Conservation (phyloP, 179 eudicot species). For the Silene coronaria region DNA sequence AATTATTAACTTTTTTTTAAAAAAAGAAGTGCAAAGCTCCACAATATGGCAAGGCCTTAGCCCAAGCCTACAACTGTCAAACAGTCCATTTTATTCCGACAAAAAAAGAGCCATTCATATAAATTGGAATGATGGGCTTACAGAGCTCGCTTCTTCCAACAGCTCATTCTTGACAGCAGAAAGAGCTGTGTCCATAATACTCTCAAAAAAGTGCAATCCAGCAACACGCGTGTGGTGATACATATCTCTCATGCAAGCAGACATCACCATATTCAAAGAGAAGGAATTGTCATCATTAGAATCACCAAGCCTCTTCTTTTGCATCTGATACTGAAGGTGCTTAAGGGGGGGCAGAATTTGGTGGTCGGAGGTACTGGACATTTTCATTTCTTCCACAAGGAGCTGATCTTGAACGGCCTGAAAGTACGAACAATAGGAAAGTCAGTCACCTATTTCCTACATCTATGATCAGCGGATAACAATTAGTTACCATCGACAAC, state of each 20-base stretch:
- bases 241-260: slow-evolving; percentile 71
- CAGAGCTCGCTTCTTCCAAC: slow-evolving; percentile 76
- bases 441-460: slow-evolving; percentile 7
- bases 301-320: slow-evolving; percentile 33
- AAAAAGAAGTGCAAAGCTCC: slow-evolving; percentile 12
- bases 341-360: slow-evolving; percentile 60
- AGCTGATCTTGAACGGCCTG: slow-evolving; percentile 79
- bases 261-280: slow-evolving; percentile 34
- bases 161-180: slow-evolving; percentile 66
- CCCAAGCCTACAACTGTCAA: slow-evolving; percentile 18
- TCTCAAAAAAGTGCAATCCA: slow-evolving; percentile 78
- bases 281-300: slow-evolving; percentile 27
- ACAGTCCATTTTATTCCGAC: slow-evolving; percentile 9
- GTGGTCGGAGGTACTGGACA: slow-evolving; percentile 39
- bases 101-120: not conserved
- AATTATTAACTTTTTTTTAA: too few species aligned
- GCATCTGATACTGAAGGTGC: slow-evolving; percentile 44
- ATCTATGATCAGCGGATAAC: not conserved
- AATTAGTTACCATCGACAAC: not conserved
- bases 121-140: slow-evolving; percentile 28
- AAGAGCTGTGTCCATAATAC: slow-evolving; percentile 71
- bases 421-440: slow-evolving; percentile 13
- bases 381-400: slow-evolving; percentile 57
- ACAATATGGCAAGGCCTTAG: slow-evolving; percentile 10
- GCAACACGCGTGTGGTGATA: slow-evolving; percentile 87